Conservation (phyloP, 768 basidiomycete genomes). For the Lentinus tigrinus region DNA sequence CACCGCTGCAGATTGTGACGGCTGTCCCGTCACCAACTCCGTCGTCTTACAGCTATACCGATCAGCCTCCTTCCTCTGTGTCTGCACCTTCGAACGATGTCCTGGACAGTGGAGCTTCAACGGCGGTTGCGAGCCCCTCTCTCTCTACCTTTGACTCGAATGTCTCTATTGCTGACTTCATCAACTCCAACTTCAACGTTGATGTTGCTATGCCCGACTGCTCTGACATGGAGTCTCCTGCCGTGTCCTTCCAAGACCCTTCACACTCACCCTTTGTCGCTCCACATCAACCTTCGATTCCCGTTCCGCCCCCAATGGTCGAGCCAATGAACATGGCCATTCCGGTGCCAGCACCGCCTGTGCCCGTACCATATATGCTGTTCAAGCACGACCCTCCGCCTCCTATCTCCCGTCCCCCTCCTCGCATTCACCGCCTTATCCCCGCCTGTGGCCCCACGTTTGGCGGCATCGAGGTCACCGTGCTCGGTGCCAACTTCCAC, state of each 20-base stretch:
- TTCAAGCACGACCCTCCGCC: constrained; percentile 53
- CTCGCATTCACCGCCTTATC: constrained; percentile 83
- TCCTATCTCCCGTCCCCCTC: constrained; percentile 50
- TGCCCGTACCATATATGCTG: constrained; percentile 39
- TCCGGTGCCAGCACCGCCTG: not conserved
- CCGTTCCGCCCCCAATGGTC: not conserved
- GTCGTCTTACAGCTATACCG: not conserved
- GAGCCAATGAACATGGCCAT: constrained; percentile 9
- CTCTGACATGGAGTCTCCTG: constrained; percentile 8
- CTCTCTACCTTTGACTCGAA: constrained; percentile 11
- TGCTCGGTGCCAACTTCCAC: constrained; percentile 90
- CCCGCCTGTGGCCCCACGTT: constrained; percentile 83
- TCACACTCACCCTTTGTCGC: constrained; percentile 1
- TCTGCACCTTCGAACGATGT: not conserved
- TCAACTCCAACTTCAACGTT: constrained; percentile 14
- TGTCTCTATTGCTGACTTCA: constrained; percentile 7
- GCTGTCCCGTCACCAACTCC: constrained; percentile 3
- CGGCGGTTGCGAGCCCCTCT: constrained; percentile 9
- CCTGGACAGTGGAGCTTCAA: constrained; percentile 5
- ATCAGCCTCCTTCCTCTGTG: not conserved
- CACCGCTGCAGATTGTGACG: not conserved
- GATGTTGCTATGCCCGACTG: constrained; percentile 25
- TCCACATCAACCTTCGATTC: not conserved
- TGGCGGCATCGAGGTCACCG: constrained; percentile 92
- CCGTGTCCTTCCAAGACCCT: constrained; percentile 7